phyloP scores from a whole-genome alignment of 306 rosid species.

The Pyrus bretschneideri region DNA sequence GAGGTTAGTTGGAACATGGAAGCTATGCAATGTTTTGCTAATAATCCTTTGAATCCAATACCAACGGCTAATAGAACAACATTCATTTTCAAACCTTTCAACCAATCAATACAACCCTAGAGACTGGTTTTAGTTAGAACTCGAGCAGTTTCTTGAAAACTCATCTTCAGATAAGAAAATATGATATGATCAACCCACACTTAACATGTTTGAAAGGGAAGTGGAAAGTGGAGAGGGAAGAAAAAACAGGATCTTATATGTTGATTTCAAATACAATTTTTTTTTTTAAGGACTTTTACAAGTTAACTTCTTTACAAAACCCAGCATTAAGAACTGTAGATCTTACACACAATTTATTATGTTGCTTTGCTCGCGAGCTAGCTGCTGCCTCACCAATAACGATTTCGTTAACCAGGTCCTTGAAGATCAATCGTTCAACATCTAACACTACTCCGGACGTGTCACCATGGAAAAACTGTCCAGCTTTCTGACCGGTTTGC shows the following conservation, averaged over 20 bases:
- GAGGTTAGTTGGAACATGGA: background rate
- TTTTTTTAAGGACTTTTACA: background rate
- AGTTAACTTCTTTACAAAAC: constrained; percentile 4
- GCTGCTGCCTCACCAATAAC: constrained; percentile 67
- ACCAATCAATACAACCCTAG: background rate
- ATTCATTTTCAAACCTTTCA: background rate
- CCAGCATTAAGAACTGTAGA: background rate
- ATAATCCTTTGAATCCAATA: background rate
- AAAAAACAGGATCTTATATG: background rate
- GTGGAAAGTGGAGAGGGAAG: background rate
- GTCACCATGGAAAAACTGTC: constrained; percentile 55
- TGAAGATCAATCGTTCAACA: constrained; percentile 65
- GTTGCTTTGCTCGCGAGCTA: constrained; percentile 34
- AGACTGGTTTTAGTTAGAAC: too few relatives aligned
- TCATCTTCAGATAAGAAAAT: background rate
- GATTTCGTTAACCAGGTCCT: constrained; percentile 73
- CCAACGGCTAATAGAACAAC: background rate
- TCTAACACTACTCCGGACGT: constrained; percentile 59
- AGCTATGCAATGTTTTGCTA: background rate
- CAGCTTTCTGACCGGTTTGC: constrained; percentile 42
- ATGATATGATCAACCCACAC: background rate
- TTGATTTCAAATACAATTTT: background rate
- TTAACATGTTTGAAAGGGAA: background rate
- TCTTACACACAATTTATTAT: background rate
- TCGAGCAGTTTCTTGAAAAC: background rate